A percentile compares a stretch with the other conserved stretches of the same genome.
Conservation (phyloP, 192 early-diverging fungal genomes). For the Borealophlyctis nickersoniae region DNA sequence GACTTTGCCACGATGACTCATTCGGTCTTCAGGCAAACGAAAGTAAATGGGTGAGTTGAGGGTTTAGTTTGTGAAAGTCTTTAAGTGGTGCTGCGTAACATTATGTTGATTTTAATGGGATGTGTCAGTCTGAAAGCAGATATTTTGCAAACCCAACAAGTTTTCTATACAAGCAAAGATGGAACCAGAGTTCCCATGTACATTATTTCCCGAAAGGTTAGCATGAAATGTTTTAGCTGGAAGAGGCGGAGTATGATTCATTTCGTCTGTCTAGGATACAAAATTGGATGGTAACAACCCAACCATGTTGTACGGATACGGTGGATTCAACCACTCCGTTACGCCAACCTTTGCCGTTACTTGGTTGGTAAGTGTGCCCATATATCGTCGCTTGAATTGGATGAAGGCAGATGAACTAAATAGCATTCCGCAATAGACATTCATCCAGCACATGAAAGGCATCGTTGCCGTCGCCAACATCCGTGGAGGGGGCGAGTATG, state of each 20-base stretch:
- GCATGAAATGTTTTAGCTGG: background rate
- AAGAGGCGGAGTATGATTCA: background rate
- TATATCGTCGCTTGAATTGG: background rate
- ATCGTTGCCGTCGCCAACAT: constrained; percentile 64
- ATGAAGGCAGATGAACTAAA: constrained; percentile 1
- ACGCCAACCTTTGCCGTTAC: constrained; percentile 42
- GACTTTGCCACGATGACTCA: constrained; percentile 44
- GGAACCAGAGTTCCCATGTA: constrained; percentile 69
- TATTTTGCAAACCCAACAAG: constrained; percentile 58
- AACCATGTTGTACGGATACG: constrained; percentile 66
- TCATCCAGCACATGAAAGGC: constrained; percentile 44
- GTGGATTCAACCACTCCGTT: constrained; percentile 61
- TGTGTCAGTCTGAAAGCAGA: constrained; percentile 40
- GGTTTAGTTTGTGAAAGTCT: background rate
- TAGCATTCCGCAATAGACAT: constrained; percentile 23
- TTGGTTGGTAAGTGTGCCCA: constrained; percentile 11
- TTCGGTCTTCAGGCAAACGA: constrained; percentile 39
- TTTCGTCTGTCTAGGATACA: constrained; percentile 3
- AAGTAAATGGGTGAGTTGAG: constrained; percentile 38
- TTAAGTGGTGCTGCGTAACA: no score
- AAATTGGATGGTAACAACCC: constrained; percentile 55
- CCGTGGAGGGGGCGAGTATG: constrained; percentile 69
- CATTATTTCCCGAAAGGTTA: constrained; percentile 53
- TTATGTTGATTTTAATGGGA: no score
- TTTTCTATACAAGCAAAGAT: constrained; percentile 65